phyloP scores from a whole-genome alignment of 192 early-diverging fungal species.

The Podila epicladia region DNA sequence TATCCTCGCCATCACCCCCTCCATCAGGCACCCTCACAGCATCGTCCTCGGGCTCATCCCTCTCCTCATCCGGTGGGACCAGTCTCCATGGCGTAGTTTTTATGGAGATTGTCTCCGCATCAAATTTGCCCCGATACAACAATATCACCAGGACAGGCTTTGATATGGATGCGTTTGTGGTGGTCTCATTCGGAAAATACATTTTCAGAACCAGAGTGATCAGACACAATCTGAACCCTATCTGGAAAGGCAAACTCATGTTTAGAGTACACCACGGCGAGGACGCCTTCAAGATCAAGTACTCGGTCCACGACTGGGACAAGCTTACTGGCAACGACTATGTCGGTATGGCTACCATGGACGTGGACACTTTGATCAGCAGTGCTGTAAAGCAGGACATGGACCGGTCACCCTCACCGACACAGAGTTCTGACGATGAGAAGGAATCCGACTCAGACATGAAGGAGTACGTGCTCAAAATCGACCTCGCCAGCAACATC shows the following conservation, averaged over 20 bases:
- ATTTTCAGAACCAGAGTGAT: conserved; percentile 78
- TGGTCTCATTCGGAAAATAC: conserved; percentile 73
- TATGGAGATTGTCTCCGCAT: conserved; percentile 53
- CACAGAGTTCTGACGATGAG: conserved; percentile 8
- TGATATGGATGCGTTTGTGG: conserved; percentile 87
- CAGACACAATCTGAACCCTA: conserved; percentile 74
- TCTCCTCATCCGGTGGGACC: conserved; percentile 1
- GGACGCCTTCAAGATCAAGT: conserved; percentile 58
- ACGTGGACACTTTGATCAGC: conserved; percentile 62
- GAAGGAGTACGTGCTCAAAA: conserved; percentile 33
- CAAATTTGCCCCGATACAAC: conserved; percentile 34
- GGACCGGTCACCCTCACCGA: conserved; percentile 14
- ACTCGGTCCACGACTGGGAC: conserved; percentile 80
- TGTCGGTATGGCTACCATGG: conserved; percentile 65
- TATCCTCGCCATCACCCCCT: conserved; percentile 33
- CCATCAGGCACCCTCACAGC: conserved; percentile 16
- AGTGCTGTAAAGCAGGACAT: conserved; percentile 16
- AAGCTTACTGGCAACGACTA: conserved; percentile 76
- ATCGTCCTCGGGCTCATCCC: conserved; percentile 23
- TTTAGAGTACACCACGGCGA: conserved; percentile 63
- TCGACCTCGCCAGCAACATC: conserved; percentile 27
- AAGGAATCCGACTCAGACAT: conserved; percentile 41
- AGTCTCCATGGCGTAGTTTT: conserved; percentile 46
- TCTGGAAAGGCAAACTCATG: conserved; percentile 80
- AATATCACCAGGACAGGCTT: conserved; percentile 63